A percentile compares a stretch with the other conserved stretches of the same genome.
Evolutionary conservation across 2,329 filamentous ascomycete species (phyloP).

Genomic region (Cladosporium velox): DNA sequence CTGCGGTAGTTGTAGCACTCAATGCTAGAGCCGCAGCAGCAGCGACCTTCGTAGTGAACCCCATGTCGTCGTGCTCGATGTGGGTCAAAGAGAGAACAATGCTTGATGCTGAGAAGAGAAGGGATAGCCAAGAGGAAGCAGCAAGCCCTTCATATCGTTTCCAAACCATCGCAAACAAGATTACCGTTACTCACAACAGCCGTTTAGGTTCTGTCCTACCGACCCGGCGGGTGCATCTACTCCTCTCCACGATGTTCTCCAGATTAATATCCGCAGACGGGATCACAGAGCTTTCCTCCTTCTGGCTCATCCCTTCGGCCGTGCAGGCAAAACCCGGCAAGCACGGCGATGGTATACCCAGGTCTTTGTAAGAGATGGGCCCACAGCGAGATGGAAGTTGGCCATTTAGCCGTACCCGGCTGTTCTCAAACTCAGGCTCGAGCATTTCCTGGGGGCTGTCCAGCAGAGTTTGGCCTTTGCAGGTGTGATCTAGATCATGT

Average conservation of each 20-base stretch:
- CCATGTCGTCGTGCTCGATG: constrained; percentile 14
- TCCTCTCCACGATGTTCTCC: constrained; percentile 10
- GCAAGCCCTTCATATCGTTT: constrained; percentile 12
- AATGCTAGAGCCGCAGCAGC: constrained; percentile 21
- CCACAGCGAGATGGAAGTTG: not conserved
- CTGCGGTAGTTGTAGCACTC: constrained; percentile 16
- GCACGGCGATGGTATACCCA: constrained; percentile 1
- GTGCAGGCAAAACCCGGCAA: constrained; percentile 22
- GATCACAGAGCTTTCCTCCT: constrained; percentile 16
- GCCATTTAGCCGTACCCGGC: constrained; percentile 20
- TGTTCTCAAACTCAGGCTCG: constrained; percentile 18
- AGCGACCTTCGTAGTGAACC: constrained; percentile 13
- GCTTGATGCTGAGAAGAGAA: constrained; percentile 12
- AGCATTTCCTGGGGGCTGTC: constrained; percentile 7
- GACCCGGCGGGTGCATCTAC: not conserved
- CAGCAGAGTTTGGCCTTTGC: not conserved
- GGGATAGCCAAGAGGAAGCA: constrained; percentile 10
- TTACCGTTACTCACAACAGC: not conserved
- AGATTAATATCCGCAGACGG: constrained; percentile 14
- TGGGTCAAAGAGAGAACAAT: constrained; percentile 11
- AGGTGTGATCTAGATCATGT: not conserved
- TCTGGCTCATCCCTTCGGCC: constrained; percentile 21
- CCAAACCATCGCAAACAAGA: not conserved
- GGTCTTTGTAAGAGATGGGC: not conserved
- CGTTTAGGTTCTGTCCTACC: constrained; percentile 1